phyloP scores from a whole-genome alignment of 345 rosid genomes.

The Populus simonii region DNA sequence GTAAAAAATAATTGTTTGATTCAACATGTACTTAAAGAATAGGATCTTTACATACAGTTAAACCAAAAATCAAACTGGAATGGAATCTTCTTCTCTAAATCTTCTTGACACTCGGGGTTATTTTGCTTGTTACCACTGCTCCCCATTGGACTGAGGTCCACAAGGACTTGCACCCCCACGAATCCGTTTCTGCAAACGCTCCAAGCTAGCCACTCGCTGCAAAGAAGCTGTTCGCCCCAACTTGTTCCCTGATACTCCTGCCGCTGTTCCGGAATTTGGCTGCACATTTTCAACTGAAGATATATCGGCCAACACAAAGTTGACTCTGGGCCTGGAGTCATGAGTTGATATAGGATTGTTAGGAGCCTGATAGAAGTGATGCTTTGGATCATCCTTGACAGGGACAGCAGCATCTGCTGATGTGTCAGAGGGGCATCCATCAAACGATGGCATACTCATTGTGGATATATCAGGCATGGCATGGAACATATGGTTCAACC shows the following conservation, averaged over 20 bases:
- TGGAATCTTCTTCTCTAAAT: slow-evolving; percentile 2
- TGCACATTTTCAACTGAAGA: slow-evolving; percentile 43
- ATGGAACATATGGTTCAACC: slow-evolving; percentile 29
- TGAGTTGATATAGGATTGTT: slow-evolving; percentile 29
- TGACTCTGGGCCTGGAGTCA: slow-evolving; percentile 23
- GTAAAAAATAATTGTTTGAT: slow-evolving; percentile 7
- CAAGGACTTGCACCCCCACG: slow-evolving; percentile 41
- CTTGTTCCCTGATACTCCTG: slow-evolving; percentile 43
- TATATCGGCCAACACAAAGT: slow-evolving; percentile 37
- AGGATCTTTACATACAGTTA: slow-evolving; percentile 3
- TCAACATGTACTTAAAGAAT: slow-evolving; percentile 15
- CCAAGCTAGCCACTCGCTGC: slow-evolving; percentile 87
- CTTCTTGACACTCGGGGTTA: slow-evolving; percentile 9
- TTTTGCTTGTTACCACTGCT: slow-evolving; percentile 18
- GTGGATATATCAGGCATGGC: slow-evolving; percentile 45
- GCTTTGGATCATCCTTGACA: slow-evolving; percentile 42
- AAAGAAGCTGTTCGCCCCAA: slow-evolving; percentile 61
- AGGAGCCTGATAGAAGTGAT: slow-evolving; percentile 33
- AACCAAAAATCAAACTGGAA: slow-evolving; percentile 8
- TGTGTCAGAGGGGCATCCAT: slow-evolving; percentile 48
- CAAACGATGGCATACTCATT: slow-evolving; percentile 38
- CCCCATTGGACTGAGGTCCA: slow-evolving; percentile 20
- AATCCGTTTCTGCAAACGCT: slow-evolving; percentile 83
- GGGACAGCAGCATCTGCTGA: slow-evolving; percentile 57
- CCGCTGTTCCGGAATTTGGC: slow-evolving; percentile 27